A percentile compares a stretch with the other conserved stretches of the same genome.
Conservation (phyloP, 73 alveolate genomes). For the Stentor coeruleus region DNA sequence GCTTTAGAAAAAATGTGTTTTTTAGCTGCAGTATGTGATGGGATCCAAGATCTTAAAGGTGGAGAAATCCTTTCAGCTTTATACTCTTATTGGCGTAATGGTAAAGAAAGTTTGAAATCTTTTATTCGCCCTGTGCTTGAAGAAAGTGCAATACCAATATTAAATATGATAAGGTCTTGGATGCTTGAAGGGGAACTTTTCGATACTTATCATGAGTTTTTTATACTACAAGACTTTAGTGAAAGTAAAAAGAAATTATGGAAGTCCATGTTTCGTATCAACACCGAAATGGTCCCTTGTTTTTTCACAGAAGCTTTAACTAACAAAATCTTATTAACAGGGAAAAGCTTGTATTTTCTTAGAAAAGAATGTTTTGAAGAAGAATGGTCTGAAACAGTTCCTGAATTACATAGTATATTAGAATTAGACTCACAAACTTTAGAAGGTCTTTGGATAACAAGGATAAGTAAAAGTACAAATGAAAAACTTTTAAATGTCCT, state of each 20-base stretch:
- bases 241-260: constrained; percentile 78
- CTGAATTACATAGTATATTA: background rate
- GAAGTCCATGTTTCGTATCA: constrained; percentile 73
- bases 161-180: constrained; percentile 76
- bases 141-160: constrained; percentile 62
- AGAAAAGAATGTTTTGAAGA: constrained; percentile 82
- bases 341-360: constrained; percentile 82
- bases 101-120: constrained; percentile 48
- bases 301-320: constrained; percentile 70
- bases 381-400: constrained; percentile 48
- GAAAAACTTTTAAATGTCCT: constrained; percentile 65
- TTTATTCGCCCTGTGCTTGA: constrained; percentile 42
- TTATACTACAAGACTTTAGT: constrained; percentile 62
- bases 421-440: background rate
- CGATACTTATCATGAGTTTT: constrained; percentile 82
- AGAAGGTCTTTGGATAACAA: constrained; percentile 50
- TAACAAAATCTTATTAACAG: constrained; percentile 72
- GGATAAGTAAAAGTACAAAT: constrained; percentile 72
- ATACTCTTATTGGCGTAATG: constrained; percentile 55
- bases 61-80: constrained; percentile 71
- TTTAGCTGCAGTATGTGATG: constrained; percentile 73
- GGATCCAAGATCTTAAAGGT: constrained; percentile 77
- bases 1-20: constrained; percentile 77
- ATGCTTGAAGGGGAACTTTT: constrained; percentile 86
- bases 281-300: constrained; percentile 78